Evolutionary conservation across 768 basidiomycete genomes (phyloP).

Genomic region (Tulasnella sp.): DNA sequence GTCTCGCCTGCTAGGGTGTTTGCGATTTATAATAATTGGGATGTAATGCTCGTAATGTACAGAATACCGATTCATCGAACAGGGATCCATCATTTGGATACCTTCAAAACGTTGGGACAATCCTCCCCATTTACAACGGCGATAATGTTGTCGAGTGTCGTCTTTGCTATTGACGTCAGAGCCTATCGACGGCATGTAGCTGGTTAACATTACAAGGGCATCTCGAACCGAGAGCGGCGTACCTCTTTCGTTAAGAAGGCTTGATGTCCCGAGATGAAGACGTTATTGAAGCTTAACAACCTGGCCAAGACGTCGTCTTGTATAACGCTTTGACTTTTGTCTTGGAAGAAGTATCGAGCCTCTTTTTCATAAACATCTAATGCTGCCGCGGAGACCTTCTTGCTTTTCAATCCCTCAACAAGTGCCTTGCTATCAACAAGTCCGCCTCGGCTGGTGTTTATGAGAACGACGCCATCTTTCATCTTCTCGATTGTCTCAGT

Average conservation of each 20-base stretch:
- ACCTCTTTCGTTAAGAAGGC: conserved; percentile 33
- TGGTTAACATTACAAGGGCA: background rate
- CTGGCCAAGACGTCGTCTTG: conserved; percentile 33
- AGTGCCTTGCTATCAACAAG: conserved; percentile 34
- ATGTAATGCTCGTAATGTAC: background rate
- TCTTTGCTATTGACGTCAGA: conserved; percentile 30
- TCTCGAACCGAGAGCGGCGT: background rate
- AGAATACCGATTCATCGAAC: too few relatives aligned
- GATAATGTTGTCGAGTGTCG: conserved; percentile 30
- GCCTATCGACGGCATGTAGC: conserved; percentile 21
- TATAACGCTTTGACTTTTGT: conserved; percentile 31
- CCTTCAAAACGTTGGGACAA: conserved; percentile 26
- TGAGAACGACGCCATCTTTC: conserved; percentile 31
- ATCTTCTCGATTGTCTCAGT: conserved; percentile 35
- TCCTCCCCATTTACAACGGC: conserved; percentile 28
- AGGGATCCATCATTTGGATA: background rate
- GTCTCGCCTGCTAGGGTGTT: too few relatives aligned
- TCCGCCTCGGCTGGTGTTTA: conserved; percentile 41
- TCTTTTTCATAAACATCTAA: conserved; percentile 35
- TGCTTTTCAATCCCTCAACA: conserved; percentile 29
- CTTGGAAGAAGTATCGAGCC: conserved; percentile 33
- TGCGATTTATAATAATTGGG: background rate
- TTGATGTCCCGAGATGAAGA: conserved; percentile 33
- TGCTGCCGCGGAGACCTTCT: conserved; percentile 32
- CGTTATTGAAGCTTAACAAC: conserved; percentile 31